phyloP scores from a whole-genome alignment of 495 filamentous ascomycete genomes.

The Pseudomonodictys pantanalensis region DNA sequence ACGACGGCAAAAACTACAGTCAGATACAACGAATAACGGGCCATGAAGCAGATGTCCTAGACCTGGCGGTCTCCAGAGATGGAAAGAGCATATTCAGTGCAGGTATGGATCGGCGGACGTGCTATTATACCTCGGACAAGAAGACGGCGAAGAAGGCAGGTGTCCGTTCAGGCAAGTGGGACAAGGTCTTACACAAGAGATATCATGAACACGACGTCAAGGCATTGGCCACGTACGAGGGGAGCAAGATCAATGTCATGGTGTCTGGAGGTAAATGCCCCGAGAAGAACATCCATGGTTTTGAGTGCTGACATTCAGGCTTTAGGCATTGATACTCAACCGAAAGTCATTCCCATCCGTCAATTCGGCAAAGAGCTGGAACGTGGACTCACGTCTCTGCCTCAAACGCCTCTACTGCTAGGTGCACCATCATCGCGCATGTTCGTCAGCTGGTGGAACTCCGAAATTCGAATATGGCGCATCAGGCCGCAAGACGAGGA shows the following conservation, averaged over 20 bases:
- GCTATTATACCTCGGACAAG: conserved; percentile 57
- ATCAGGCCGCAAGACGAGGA: conserved; percentile 25
- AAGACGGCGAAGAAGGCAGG: conserved; percentile 55
- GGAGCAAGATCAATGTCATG: conserved; percentile 74
- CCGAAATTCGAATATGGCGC: conserved; percentile 81
- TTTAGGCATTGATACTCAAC: conserved; percentile 77
- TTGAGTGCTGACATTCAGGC: background rate
- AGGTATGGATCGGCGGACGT: conserved; percentile 82
- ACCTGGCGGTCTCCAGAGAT: conserved; percentile 73
- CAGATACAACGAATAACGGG: conserved; percentile 78
- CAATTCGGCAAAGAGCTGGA: conserved; percentile 79
- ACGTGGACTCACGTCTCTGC: conserved; percentile 71
- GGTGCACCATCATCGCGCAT: conserved; percentile 69
- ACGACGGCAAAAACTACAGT: conserved; percentile 87
- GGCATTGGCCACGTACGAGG: conserved; percentile 86
- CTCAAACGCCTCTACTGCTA: conserved; percentile 67
- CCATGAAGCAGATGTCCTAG: conserved; percentile 87
- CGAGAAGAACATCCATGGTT: background rate
- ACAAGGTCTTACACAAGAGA: conserved; percentile 73
- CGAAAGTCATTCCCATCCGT: conserved; percentile 74
- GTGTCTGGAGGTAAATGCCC: conserved; percentile 77
- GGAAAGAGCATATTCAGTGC: conserved; percentile 84
- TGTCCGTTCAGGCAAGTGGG: conserved; percentile 67
- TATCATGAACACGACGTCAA: conserved; percentile 94
- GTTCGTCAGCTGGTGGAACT: conserved; percentile 90